Conservation (phyloP, 2,329 filamentous ascomycete species). For the Neonectria ditissima region DNA sequence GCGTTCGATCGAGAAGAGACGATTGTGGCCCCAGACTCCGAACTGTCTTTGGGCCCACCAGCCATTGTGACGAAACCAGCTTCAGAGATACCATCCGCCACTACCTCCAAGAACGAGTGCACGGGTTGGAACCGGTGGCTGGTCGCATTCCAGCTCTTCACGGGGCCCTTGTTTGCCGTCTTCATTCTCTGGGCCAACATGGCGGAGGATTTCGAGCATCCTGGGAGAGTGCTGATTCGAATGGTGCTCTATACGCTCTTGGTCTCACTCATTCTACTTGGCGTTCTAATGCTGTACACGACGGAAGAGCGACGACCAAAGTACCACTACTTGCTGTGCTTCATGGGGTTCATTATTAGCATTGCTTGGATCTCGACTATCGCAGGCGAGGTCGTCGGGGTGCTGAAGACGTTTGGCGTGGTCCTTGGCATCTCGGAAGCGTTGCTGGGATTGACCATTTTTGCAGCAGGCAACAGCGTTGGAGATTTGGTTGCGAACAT, state of each 20-base stretch:
- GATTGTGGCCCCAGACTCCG: slow-evolving; percentile 24
- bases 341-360: slow-evolving; percentile 89
- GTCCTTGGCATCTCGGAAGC: slow-evolving; percentile 95
- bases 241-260: slow-evolving; percentile 75
- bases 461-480: slow-evolving; percentile 94
- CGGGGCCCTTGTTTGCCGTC: slow-evolving; percentile 85
- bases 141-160: slow-evolving; percentile 84
- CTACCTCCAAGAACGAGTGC: slow-evolving; percentile 52
- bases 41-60: slow-evolving; percentile 38
- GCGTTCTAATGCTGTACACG: slow-evolving; percentile 75
- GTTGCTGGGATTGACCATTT: slow-evolving; percentile 93
- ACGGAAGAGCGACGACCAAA: slow-evolving; percentile 74
- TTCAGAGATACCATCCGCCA: slow-evolving; percentile 50
- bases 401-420: slow-evolving; percentile 92
- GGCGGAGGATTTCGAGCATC: slow-evolving; percentile 66
- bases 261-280: slow-evolving; percentile 74
- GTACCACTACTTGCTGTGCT: slow-evolving; percentile 84
- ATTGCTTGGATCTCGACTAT: slow-evolving; percentile 98
- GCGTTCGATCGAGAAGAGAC: slow-evolving; percentile 40
- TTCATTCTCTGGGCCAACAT: slow-evolving; percentile 80
- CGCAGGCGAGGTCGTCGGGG: slow-evolving; percentile 93
- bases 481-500: slow-evolving; percentile 95
- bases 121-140: slow-evolving; percentile 93
- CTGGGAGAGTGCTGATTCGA: slow-evolving; percentile 63
- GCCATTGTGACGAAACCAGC: slow-evolving; percentile 46